Base-by-base conservation (phyloP, 73 alveolate genomes). In the Paramecium sonneborni region DNA sequence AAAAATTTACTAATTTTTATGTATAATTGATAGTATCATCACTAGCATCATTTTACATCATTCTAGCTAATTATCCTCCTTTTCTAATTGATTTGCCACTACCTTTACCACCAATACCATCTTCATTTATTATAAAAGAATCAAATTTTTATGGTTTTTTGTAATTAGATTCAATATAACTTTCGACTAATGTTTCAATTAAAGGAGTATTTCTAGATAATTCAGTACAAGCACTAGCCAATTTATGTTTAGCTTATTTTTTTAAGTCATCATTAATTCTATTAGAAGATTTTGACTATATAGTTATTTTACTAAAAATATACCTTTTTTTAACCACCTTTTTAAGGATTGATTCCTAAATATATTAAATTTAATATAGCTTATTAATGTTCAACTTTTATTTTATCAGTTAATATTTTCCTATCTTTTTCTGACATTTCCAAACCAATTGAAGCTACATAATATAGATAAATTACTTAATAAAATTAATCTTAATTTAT, bases 391-490 rank as follows among this genome's bases (percentile, higher is more conserved):
- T 70, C 85, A 30, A 46, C 48, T 28, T 84, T 37, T 3, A 88
- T 56, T 46, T 88, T 43, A 21, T 88, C 72, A 21, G 94, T 88
- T 24, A 88, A 62, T 38, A 37, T 46, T 23, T 46, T 88, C 37
- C 94, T 68, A 30, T 88, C 91, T 72, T 88, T 69, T 39, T 88
- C 94, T 12, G 94, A 56, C 24, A 88, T 28, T 72, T 88, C 94
- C 15, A 88, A 39, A 52, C 91, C 46, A 24, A 88, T 88, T 0
- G 70, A 56, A 3, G 94, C 93, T 38, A 58, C 30, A 8, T 41
- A 8, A 5, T 5, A 4, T 28, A n/a, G 12, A 72, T 72, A 72
- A 32, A n/a, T 34, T 72, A 72, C 86, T 41, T 46, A 79, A 23
- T 41, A 79, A 62, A 7, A 88, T 67, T 70, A 88, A 48, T 69